Base-by-base conservation (phyloP, 208 protist species). In the Trypanosoma theileri region DNA sequence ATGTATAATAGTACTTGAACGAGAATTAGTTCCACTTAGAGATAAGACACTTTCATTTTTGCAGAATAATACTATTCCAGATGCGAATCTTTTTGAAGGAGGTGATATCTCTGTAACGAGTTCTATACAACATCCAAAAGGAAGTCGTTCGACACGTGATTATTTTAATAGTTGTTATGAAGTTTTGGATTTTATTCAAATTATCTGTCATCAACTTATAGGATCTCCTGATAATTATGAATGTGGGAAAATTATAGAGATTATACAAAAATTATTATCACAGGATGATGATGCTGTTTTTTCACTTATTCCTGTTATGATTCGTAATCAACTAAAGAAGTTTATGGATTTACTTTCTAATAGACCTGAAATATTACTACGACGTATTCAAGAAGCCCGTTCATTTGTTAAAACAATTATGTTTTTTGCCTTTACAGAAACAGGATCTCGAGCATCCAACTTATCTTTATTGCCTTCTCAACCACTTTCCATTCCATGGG, bases 281-380 rank as follows among this genome's bases (percentile, higher is more conserved):
- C 73, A 70, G 24, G 85, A 91, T 61, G 79, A 86, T 56, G 64
- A 48, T 26, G 55, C 72, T 10, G 66, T 81, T n/a, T 88, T 94
- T 66, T 78, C 84, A 11, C 69, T 81, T 52, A 57, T 91, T n/a
- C 82, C 85, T 9, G 48, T 63, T 24, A 67, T 65, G 7, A 59
- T 92, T 21, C 83, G 85, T 6, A 31, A 28, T 4, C 55, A 67
- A 16, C 63, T 94, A 19, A 66, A 72, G 1, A 45, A 72, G 16
- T 66, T 86, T 54, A 84, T 82, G 62, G 71, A 85, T 22, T 50
- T 82, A 14, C 42, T 91, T 14, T 67, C 58, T 0, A 41, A 62
- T 51, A 62, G 70, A 14, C 62, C 78, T 0, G 59, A 71, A 24
- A 17, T 58, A 4, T 79, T 83, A 24, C 69, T 84, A 24, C 63